Percentiles rank a stretch among this genome's conserved stretches.
These are phyloP conservation scores for Rhytidiadelphus loreus DNA, from an alignment of 225 moss, liverwort and hornwort species.

Conservation along the genomic window DNA sequence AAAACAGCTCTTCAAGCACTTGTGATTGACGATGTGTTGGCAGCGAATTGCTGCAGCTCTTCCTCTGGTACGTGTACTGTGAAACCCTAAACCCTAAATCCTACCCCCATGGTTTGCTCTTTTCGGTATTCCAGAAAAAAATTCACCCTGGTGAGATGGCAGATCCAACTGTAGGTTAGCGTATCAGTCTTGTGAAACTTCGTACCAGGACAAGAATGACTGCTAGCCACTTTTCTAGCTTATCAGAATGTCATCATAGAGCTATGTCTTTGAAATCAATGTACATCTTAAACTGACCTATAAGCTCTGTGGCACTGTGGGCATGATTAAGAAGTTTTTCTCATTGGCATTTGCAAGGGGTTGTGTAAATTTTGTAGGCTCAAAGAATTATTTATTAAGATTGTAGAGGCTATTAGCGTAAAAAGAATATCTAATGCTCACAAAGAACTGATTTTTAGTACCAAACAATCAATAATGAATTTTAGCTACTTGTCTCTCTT, in stretches of 20 bases:
- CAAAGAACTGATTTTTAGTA: not conserved
- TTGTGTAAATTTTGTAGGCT: not conserved
- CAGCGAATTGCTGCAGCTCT: not conserved
- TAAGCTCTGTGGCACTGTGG: not conserved
- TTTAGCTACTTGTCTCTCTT: not conserved
- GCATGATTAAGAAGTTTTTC: not conserved
- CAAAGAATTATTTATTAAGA: not conserved
- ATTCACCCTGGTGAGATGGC: not conserved
- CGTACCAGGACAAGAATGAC: not conserved
- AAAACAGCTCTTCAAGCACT: conserved; percentile 2
- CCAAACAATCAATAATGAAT: not conserved
- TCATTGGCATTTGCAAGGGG: not conserved
- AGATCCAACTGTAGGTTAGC: not conserved
- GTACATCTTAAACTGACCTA: not conserved
- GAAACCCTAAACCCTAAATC: not conserved
- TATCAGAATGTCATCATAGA: not conserved
- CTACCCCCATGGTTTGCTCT: not conserved
- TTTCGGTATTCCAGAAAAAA: not conserved
- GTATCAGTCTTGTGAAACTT: not conserved
- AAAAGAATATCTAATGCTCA: not conserved
- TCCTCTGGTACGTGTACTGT: not conserved
- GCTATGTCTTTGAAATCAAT: not conserved
- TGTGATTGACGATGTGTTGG: not conserved
- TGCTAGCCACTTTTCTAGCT: not conserved
- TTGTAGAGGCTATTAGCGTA: not conserved